Evolutionary conservation across 768 basidiomycete genomes (phyloP), one percentile per base, ranked within the genome.

Genomic region (Suillus spraguei): DNA sequence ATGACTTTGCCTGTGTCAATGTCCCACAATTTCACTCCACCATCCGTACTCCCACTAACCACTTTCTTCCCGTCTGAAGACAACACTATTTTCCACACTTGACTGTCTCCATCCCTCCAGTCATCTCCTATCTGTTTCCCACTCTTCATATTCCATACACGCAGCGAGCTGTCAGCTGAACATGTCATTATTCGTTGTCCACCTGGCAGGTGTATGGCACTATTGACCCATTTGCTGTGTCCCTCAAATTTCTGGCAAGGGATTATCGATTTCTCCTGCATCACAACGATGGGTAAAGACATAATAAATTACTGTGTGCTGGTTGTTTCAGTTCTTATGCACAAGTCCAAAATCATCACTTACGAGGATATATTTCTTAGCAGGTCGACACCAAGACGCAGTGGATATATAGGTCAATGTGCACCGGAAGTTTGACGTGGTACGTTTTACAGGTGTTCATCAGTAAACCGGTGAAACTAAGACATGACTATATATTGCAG

Each of bases 161-260:
- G 13, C 47, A 47, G 13, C 6, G 47, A 47, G 22, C 22, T 13
- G 13, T 47, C 47, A 3, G 0, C 0, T 13, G 47, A 24, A 47
- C 22, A 47, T 24, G 47, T 47, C 13, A 47, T 24, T 3, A 47
- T 47, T 3, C 47, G 47, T 3, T 47, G 6, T 14, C 22, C 22
- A 2, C 6, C 47, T 47, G 47, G 47, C 22, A 47, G 3, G 3
- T 24, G 22, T 24, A 47, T 47, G 6, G 7, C 47, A 3, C 22
- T 13, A 0, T 0, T 1, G 47, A 47, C 22, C 0, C 0, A 2
- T 3, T 14, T 0, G 6, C 22, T 47, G 22, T 47, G 47, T 47
- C 47, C 47, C 6, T 47, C 6, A 14, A 24, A 47, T 24, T 24
- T 47, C 13, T 47, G 22, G 22, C 13, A 1, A 1, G 47, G 22